phyloP scores from a whole-genome alignment of 1,284 basidiomycete genomes.

The Caloboletus firmus region DNA sequence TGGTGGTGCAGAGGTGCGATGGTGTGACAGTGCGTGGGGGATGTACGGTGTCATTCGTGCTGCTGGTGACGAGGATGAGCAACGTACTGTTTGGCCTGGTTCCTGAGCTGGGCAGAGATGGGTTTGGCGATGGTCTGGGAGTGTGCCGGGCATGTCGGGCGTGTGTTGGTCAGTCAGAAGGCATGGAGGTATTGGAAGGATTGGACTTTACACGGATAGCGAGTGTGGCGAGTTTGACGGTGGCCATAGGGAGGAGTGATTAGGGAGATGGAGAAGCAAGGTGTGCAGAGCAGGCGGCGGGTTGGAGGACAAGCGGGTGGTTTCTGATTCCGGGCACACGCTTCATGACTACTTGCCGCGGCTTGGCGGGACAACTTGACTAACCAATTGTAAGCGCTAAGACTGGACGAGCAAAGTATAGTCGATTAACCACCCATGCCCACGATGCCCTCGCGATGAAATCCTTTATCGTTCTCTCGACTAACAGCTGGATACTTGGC shows the following conservation, averaged over 20 bases:
- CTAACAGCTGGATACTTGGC: too few species aligned
- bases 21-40: not conserved
- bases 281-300: too few species aligned
- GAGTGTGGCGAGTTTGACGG: conserved; percentile 66
- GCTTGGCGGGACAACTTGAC: too few species aligned
- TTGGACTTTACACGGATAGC: conserved; percentile 59
- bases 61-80: not conserved
- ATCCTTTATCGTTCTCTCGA: too few species aligned
- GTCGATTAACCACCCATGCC: too few species aligned
- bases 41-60: not conserved
- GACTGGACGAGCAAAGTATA: too few species aligned
- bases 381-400: too few species aligned
- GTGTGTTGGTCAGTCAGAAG: not conserved
- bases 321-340: not conserved
- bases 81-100: conserved; percentile 75
- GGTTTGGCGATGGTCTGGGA: conserved; percentile 81
- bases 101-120: conserved; percentile 72
- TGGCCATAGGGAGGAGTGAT: conserved; percentile 49
- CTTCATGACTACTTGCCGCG: not conserved
- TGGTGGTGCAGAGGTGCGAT: not conserved
- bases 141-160: not conserved
- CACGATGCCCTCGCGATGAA: too few species aligned
- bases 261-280: not conserved
- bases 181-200: too few species aligned
- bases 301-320: too few species aligned